phyloP scores from a whole-genome alignment of 768 basidiomycete species.

The Coprinellus micaceus region DNA sequence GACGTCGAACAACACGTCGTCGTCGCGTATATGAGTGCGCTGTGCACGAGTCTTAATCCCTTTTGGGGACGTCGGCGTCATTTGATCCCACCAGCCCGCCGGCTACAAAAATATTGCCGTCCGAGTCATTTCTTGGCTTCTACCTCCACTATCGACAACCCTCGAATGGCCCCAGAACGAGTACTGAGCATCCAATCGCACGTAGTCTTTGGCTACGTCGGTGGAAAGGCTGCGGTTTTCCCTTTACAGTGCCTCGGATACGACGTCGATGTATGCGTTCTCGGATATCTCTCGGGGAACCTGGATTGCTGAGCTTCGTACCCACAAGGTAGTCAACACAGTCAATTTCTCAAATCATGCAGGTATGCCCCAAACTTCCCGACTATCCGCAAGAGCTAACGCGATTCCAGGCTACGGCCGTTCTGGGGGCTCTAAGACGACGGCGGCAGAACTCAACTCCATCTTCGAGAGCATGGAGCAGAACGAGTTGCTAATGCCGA shows the following conservation, averaged over 20 bases:
- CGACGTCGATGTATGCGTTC: conserved; percentile 81
- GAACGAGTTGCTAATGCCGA: conserved; percentile 71
- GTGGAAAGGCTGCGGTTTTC: conserved; percentile 76
- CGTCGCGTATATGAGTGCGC: not conserved
- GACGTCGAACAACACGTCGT: not conserved
- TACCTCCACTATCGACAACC: not conserved
- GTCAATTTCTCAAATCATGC: conserved; percentile 96
- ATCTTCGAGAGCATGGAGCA: conserved; percentile 72
- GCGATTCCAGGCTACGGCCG: conserved; percentile 68
- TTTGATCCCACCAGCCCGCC: no score
- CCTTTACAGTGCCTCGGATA: conserved; percentile 85
- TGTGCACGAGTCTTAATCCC: not conserved
- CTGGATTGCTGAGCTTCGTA: conserved; percentile 13
- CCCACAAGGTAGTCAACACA: conserved; percentile 72
- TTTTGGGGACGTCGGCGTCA: not conserved
- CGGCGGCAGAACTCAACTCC: conserved; percentile 66
- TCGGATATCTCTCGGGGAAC: conserved; percentile 2
- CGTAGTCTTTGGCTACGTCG: conserved; percentile 91
- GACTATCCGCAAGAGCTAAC: not conserved
- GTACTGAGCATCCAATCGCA: conserved; percentile 92
- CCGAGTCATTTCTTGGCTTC: no score
- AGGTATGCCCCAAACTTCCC: conserved; percentile 41
- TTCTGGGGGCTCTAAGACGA: conserved; percentile 75
- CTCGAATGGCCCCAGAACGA: conserved; percentile 35
- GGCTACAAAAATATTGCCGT: no score